Base-by-base conservation (phyloP, 169 alveolate genomes). In the Plasmodium blacklocki region DNA sequence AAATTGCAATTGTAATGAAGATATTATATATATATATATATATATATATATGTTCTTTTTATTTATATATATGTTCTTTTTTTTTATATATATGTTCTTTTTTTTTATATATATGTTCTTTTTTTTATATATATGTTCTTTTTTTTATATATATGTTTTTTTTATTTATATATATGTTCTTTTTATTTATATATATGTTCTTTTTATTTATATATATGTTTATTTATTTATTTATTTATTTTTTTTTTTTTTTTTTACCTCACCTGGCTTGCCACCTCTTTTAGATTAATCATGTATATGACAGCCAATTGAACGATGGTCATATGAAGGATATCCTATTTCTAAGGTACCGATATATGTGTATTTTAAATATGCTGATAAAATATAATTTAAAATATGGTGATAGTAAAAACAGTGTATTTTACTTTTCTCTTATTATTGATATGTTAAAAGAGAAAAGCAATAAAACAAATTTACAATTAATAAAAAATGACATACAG, bases 401-500 rank as follows among this genome's bases (percentile, higher is more conserved):
- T 2, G 26, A 66, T 12, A 62, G 60, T 21, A 71, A 71, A 59
- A 71, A 85, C 50, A 85, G 32, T 6, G 45, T 59, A 7, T n/a
- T 85, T 43, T 26, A 12, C 14, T 49, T 85, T 18, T 63, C 92
- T 11, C 11, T 60, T 15, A n/a, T 71, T 21, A 59, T 85, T 19
- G 92, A 85, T 43, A 19, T 72, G 54, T 23, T 85, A 32, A 85
- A 59, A 23, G 87, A 85, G 32, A 21, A 21, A 56, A 47, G 87
- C 59, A 50, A 72, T 49, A 39, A 71, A 12, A 32, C 72, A 26
- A 72, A 43, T 15, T 32, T 85, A 0, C 60, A 71, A 6, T 71
- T 85, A 29, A 45, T 85, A 85, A 70, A 50, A 59, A 85, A 85
- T 73, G 92, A 85, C 23, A 85, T 85, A 52, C 45, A 71, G 0